Conservation (phyloP, 257 asterid species). For the Salvia splendens region DNA sequence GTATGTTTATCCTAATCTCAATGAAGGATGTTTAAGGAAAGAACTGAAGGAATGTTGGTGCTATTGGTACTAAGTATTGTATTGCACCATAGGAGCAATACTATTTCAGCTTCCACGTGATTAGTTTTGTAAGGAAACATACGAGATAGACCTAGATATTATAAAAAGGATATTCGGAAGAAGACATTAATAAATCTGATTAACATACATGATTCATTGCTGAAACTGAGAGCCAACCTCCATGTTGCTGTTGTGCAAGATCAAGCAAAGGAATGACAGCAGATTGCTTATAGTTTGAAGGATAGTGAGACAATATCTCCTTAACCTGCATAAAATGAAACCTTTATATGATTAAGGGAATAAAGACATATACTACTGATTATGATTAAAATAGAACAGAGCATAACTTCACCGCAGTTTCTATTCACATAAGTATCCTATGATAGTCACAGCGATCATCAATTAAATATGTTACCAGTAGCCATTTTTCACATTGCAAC, state of each 20-base stretch:
- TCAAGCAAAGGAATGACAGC: constrained; percentile 94
- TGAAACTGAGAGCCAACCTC: constrained; percentile 99
- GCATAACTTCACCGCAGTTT: background rate
- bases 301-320: constrained; percentile 87
- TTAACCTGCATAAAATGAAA: constrained; percentile 57
- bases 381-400: constrained; percentile 13
- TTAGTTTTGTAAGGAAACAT: constrained; percentile 5
- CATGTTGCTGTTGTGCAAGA: constrained; percentile 97
- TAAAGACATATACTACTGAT: background rate
- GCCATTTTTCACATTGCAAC: constrained; percentile 16
- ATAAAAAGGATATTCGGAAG: constrained; percentile 13
- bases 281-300: constrained; percentile 93
- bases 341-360: background rate
- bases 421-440: constrained; percentile 5
- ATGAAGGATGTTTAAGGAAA: no score
- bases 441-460: constrained; percentile 4
- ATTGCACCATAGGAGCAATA: constrained; percentile 12
- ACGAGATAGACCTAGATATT: constrained; percentile 11
- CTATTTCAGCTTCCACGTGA: constrained; percentile 6
- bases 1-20: constrained; percentile 10
- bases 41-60: no score
- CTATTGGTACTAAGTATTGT: background rate
- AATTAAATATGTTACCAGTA: constrained; percentile 17
- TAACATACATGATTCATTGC: constrained; percentile 91
- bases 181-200: constrained; percentile 14